Evolutionary conservation across 805 yeast species (phyloP).

Genomic region (Myxozyma neglecta): DNA sequence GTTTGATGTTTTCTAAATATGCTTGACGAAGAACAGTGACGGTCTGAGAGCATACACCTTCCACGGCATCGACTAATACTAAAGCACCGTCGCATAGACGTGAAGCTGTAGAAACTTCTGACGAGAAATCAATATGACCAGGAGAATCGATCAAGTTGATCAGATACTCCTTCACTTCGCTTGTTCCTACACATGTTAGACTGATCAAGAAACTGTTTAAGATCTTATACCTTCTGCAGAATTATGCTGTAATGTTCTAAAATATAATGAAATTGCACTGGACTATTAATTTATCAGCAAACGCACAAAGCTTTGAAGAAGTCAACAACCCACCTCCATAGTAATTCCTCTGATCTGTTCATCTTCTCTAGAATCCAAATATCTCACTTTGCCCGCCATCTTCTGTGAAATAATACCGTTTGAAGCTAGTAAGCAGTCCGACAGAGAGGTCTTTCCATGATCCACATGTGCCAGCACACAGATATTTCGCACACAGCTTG

Average conservation of each 20-base stretch:
- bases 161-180: conserved; percentile 65
- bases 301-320: not conserved
- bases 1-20: conserved; percentile 89
- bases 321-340: conserved; percentile 59
- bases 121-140: conserved; percentile 97
- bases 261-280: conserved; percentile 90
- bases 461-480: conserved; percentile 98
- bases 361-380: conserved; percentile 89
- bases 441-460: conserved; percentile 94
- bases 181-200: conserved; percentile 17
- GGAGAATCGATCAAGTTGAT: conserved; percentile 96
- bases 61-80: conserved; percentile 92
- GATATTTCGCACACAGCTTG: conserved; percentile 75
- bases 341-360: conserved; percentile 96
- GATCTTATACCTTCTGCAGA: conserved; percentile 11
- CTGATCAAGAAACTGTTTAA: not conserved
- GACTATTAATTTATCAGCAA: conserved; percentile 42
- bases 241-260: conserved; percentile 51
- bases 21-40: conserved; percentile 92
- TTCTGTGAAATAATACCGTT: conserved; percentile 94
- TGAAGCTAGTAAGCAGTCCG: conserved; percentile 88
- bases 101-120: conserved; percentile 95
- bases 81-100: conserved; percentile 96
- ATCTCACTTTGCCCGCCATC: conserved; percentile 93
- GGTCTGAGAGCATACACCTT: conserved; percentile 97